Conservation (phyloP, 768 basidiomycete genomes). For the Hysterangium stoloniferum region DNA sequence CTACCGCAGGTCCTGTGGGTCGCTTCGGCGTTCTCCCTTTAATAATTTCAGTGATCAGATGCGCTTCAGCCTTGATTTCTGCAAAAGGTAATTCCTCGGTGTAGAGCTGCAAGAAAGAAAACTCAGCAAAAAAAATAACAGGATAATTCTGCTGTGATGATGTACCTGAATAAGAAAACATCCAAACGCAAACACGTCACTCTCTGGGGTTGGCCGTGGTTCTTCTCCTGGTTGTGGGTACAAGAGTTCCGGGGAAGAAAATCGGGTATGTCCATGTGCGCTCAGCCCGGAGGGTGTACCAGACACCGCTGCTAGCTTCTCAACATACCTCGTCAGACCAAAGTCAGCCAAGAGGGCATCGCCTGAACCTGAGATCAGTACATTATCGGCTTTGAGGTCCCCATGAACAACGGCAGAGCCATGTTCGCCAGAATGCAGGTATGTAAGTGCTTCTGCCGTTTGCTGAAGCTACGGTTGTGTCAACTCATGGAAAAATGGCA, state of each 20-base stretch:
- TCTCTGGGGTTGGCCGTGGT: not conserved
- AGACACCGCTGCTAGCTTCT: not conserved
- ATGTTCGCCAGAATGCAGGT: constrained; percentile 6
- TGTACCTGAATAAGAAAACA: constrained; percentile 8
- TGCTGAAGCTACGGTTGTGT: not conserved
- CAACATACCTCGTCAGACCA: not conserved
- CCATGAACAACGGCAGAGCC: not conserved
- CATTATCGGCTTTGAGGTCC: constrained; percentile 4
- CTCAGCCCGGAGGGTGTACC: not conserved
- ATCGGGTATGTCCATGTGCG: not conserved
- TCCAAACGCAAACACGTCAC: constrained; percentile 9
- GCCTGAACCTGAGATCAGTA: not conserved
- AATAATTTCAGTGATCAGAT: not conserved
- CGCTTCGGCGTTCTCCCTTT: not conserved
- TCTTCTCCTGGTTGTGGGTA: not conserved
- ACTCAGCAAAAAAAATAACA: not conserved
- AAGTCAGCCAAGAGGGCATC: constrained; percentile 1
- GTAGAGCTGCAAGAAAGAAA: not conserved
- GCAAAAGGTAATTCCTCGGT: constrained; percentile 2
- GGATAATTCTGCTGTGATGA: too few species aligned
- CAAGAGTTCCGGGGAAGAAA: constrained; percentile 1
- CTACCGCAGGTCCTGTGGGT: not conserved
- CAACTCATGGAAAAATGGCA: not conserved
- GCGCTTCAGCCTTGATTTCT: not conserved
- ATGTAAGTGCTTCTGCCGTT: not conserved